phyloP scores from a whole-genome alignment of 2,329 filamentous ascomycete species.

The Emmonsia crescens region DNA sequence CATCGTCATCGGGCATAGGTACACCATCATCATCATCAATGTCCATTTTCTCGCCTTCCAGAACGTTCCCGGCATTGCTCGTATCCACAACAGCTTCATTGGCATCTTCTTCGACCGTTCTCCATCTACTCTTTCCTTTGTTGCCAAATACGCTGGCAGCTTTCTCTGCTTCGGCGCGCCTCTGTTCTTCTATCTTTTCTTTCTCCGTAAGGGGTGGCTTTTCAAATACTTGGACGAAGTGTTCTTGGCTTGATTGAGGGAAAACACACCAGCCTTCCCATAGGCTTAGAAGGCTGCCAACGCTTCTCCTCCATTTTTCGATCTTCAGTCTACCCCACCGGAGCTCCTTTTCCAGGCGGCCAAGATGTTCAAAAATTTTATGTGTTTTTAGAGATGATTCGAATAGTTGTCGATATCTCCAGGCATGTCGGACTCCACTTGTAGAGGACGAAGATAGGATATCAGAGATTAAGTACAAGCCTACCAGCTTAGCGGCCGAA shows the following conservation, averaged over 20 bases:
- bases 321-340: constrained; percentile 71
- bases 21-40: constrained; percentile 18
- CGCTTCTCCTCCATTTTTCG: constrained; percentile 74
- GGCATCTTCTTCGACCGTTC: constrained; percentile 36
- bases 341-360: constrained; percentile 58
- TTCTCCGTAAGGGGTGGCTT: constrained; percentile 50
- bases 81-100: constrained; percentile 13
- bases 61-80: constrained; percentile 3
- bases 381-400: constrained; percentile 58
- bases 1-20: constrained; percentile 33
- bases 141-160: constrained; percentile 23
- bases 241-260: constrained; percentile 59
- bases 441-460: constrained; percentile 67
- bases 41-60: constrained; percentile 19
- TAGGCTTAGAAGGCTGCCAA: constrained; percentile 55
- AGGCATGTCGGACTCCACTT: constrained; percentile 69
- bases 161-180: constrained; percentile 33
- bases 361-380: constrained; percentile 64
- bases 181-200: constrained; percentile 35
- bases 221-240: constrained; percentile 60
- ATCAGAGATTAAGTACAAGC: constrained; percentile 69
- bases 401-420: constrained; percentile 75
- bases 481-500: constrained; percentile 65
- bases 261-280: constrained; percentile 61
- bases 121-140: constrained; percentile 37